These are phyloP conservation scores for Penicillium ucsense DNA, from an alignment of 495 filamentous ascomycete genomes.

Conservation along the genomic window DNA sequence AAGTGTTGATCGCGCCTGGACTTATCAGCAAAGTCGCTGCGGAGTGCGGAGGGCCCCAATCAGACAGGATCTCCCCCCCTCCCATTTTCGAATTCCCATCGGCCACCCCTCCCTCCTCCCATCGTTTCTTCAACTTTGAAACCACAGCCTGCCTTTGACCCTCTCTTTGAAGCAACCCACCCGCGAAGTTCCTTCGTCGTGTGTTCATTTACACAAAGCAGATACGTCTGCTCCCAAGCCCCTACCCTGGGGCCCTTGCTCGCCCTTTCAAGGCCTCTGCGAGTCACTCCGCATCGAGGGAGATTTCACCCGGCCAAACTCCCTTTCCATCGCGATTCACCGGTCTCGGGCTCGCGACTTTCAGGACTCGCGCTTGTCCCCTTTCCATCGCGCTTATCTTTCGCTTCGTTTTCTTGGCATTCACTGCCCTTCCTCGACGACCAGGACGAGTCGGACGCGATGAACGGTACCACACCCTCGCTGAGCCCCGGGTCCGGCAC, in stretches of 20 bases:
- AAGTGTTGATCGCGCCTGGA: too few species aligned
- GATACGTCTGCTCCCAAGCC: conserved; percentile 13
- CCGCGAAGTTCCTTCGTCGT: not conserved
- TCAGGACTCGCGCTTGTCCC: not conserved
- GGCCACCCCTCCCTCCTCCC: too few species aligned
- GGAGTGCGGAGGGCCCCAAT: conserved; percentile 4
- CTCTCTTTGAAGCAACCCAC: not conserved
- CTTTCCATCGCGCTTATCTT: not conserved
- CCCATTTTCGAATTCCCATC: not conserved
- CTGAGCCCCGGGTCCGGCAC: conserved; percentile 26
- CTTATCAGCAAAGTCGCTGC: not conserved
- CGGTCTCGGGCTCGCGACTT: not conserved
- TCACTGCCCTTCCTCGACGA: not conserved
- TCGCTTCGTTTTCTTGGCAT: not conserved
- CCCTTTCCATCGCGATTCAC: not conserved
- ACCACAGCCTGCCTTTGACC: not conserved
- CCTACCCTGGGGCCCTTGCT: conserved; percentile 19
- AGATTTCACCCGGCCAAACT: conserved; percentile 6
- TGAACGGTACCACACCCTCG: conserved; percentile 31
- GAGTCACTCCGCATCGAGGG: conserved; percentile 12
- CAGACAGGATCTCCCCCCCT: conserved; percentile 10
- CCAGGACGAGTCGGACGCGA: conserved; percentile 5
- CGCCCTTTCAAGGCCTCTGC: conserved; percentile 24
- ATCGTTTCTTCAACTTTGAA: not conserved
- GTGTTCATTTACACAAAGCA: conserved; percentile 10